phyloP scores from a whole-genome alignment of 768 basidiomycete species.

The Lactarius evosmus region DNA sequence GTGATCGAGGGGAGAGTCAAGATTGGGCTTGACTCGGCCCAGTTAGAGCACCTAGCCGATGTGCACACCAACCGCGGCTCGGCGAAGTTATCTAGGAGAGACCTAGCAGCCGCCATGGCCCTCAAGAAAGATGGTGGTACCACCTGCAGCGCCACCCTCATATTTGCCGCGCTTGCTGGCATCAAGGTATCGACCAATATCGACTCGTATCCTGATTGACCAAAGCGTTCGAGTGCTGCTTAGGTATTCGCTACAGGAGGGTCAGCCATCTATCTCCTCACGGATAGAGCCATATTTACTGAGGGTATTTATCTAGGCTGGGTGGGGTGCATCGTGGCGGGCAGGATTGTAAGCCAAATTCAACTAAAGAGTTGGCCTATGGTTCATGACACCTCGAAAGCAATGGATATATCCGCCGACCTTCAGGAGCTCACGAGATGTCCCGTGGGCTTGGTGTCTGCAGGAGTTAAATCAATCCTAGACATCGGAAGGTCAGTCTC shows the following conservation, averaged over 20 bases:
- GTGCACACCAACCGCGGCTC: conserved; percentile 39
- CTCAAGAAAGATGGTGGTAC: conserved; percentile 70
- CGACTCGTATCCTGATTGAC: conserved; percentile 9
- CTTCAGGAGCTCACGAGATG: conserved; percentile 85
- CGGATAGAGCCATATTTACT: not conserved
- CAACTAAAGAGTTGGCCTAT: not conserved
- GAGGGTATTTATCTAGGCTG: conserved; percentile 43
- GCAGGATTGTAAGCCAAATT: conserved; percentile 50
- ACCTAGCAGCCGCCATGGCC: conserved; percentile 74
- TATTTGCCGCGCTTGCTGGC: conserved; percentile 75
- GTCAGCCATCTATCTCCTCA: conserved; percentile 41
- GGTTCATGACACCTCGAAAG: conserved; percentile 39
- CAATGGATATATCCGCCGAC: conserved; percentile 95
- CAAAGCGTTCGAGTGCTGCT: conserved; percentile 14
- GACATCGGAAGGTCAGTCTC: conserved; percentile 73
- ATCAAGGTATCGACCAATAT: conserved; percentile 58
- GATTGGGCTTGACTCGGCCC: conserved; percentile 65
- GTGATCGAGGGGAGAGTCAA: conserved; percentile 80
- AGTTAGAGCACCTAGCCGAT: conserved; percentile 70
- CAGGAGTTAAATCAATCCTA: conserved; percentile 91
- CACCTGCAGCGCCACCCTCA: conserved; percentile 70
- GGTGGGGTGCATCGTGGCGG: conserved; percentile 84
- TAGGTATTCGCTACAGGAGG: conserved; percentile 93
- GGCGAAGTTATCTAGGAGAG: conserved; percentile 74
- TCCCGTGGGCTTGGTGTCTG: conserved; percentile 88